Evolutionary conservation across 768 basidiomycete species (phyloP), one percentile per base, ranked within the genome.

Genomic region (Russula emetica): DNA sequence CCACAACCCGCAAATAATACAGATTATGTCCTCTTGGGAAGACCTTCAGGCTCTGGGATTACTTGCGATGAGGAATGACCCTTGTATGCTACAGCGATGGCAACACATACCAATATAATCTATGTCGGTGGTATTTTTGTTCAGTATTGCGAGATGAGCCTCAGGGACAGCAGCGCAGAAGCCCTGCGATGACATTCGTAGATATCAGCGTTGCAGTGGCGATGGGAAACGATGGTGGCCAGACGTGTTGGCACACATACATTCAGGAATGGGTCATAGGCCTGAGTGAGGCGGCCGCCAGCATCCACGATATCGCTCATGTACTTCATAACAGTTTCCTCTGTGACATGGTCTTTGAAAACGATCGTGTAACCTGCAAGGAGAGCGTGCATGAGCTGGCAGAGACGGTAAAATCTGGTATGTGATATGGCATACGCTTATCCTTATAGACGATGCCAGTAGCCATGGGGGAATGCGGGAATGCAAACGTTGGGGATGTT

Each of bases 111-210:
- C 64, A n/a, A 65, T 60, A 26, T 65, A 65, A 36, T 65, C 64
- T 42, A 65, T 50, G 22, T 65, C 64, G 30, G 58, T 22, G 7
- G 32, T 28, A 18, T 56, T 60, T n/a, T 55, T 56, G 26, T 18
- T 55, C 54, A 65, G 50, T 1, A 38, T 22, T 52, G 56, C 9
- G 30, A 56, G 32, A 61, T 65, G 32, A 11, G 40, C 1, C 26
- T 65, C 55, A 30, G 64, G 64, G 52, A 65, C 56, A 4, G 64
- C 64, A 18, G 64, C 64, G 55, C 64, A 65, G 28, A 65, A 65
- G 20, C 64, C 64, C 64, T 65, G 20, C 26, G 20, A 58, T 9
- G 52, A 8, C 0, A 24, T 38, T n/a, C 26, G 16, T 28, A 3
- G 2, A 28, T 16, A 50, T 50, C 26, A 50, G 22, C 47, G 26